phyloP scores from a whole-genome alignment of 2,329 filamentous ascomycete genomes.

The Apiospora phragmitis region DNA sequence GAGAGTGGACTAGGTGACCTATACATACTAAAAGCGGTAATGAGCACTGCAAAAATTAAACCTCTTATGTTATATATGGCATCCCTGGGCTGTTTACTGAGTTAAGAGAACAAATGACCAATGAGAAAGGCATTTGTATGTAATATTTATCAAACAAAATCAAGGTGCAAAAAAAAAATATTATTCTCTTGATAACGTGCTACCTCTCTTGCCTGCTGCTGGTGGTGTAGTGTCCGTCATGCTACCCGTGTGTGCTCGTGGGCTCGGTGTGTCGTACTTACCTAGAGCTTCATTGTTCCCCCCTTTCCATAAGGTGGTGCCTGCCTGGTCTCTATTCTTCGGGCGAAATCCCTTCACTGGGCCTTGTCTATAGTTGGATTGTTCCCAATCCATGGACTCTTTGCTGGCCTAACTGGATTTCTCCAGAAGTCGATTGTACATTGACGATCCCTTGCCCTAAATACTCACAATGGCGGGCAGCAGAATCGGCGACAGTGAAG shows the following conservation, averaged over 20 bases:
- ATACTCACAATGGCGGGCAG: not conserved
- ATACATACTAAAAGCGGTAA: not conserved
- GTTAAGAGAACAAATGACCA: not conserved
- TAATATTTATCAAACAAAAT: conserved; percentile 1
- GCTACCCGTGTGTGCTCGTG: not conserved
- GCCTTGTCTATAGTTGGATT: not conserved
- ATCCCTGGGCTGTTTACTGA: not conserved
- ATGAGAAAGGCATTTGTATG: not conserved
- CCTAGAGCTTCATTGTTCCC: not conserved
- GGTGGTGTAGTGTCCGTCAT: not conserved
- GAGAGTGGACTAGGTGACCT: conserved; percentile 63
- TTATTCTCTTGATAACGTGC: not conserved
- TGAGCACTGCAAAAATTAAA: not conserved
- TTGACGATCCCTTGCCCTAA: not conserved
- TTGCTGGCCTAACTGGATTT: not conserved
- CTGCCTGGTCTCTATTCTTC: not conserved
- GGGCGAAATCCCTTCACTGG: not conserved
- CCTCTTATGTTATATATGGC: not conserved
- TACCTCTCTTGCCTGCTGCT: not conserved
- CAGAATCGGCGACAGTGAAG: not conserved
- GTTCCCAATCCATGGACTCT: not conserved
- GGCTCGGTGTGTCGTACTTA: not conserved
- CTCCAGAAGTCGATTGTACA: not conserved
- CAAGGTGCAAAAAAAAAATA: conserved; percentile 1
- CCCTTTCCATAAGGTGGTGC: not conserved